Percentiles rank a stretch among this genome's conserved stretches.
phyloP scores from a whole-genome alignment of 768 basidiomycete species.

The Tulasnella sp. region DNA sequence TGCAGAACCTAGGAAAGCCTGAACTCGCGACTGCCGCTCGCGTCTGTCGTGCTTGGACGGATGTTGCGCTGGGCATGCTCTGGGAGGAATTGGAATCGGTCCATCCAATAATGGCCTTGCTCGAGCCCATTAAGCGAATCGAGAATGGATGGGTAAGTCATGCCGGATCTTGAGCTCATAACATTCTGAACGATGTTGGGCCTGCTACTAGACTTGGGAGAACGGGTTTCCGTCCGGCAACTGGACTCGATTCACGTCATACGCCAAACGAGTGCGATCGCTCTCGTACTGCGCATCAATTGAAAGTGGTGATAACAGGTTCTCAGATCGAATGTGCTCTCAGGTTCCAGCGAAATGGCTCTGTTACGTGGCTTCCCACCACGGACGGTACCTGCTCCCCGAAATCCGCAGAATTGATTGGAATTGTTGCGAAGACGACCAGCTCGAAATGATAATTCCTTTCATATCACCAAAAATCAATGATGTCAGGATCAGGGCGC shows the following conservation, averaged over 20 bases:
- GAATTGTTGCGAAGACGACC: not conserved
- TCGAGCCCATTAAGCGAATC: not conserved
- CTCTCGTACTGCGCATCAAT: not conserved
- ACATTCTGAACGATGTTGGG: not conserved
- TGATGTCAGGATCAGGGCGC: not conserved
- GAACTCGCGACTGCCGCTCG: not conserved
- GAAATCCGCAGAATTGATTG: not conserved
- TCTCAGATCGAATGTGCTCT: not conserved
- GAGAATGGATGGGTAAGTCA: too few relatives aligned
- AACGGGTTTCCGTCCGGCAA: not conserved
- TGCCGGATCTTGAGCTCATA: too few relatives aligned
- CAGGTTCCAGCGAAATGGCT: not conserved
- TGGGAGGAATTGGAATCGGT: not conserved
- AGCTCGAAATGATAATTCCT: not conserved
- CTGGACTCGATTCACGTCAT: not conserved
- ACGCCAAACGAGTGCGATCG: not conserved
- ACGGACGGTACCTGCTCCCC: not conserved
- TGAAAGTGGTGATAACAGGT: not conserved
- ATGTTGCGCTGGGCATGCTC: not conserved
- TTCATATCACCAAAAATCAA: not conserved
- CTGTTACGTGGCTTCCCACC: not conserved
- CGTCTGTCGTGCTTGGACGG: not conserved
- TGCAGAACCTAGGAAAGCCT: not conserved
- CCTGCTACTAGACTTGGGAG: not conserved
- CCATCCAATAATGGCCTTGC: not conserved